Conservation (phyloP, 1,139 yeast species). For the Candida labiduridarum region DNA sequence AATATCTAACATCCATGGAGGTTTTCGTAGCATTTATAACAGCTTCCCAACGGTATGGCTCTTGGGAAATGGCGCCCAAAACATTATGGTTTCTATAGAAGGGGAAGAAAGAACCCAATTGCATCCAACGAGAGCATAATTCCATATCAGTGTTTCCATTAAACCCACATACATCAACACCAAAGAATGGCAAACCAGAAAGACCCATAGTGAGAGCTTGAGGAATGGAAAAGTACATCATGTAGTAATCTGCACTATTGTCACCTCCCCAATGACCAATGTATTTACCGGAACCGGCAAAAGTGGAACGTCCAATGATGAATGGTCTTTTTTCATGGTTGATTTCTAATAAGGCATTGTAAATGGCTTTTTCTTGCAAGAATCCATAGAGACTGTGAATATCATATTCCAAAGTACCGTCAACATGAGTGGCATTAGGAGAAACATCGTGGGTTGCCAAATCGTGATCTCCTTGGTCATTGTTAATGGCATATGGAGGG, state of each 20-base stretch:
- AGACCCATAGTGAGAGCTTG: slow-evolving; percentile 25
- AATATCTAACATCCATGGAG: slow-evolving; percentile 23
- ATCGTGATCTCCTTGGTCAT: slow-evolving; percentile 27
- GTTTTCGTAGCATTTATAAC: slow-evolving; percentile 23
- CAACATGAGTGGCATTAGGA: slow-evolving; percentile 32
- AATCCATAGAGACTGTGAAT: slow-evolving; percentile 23
- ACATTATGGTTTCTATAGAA: slow-evolving; percentile 27
- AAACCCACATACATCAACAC: slow-evolving; percentile 28
- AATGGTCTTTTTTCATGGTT: slow-evolving; percentile 24
- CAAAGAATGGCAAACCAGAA: slow-evolving; percentile 26
- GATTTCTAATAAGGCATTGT: slow-evolving; percentile 21
- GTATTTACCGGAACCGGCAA: slow-evolving; percentile 22
- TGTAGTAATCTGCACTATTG: slow-evolving; percentile 22
- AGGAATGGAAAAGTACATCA: slow-evolving; percentile 25
- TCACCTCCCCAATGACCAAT: slow-evolving; percentile 31
- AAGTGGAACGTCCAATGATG: slow-evolving; percentile 23
- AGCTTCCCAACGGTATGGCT: slow-evolving; percentile 25
- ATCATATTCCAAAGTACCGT: slow-evolving; percentile 33
- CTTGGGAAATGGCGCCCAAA: slow-evolving; percentile 24
- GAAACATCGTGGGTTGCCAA: slow-evolving; percentile 30
- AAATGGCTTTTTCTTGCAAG: slow-evolving; percentile 22
- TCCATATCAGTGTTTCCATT: slow-evolving; percentile 25
- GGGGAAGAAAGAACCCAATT: slow-evolving; percentile 27
- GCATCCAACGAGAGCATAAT: slow-evolving; percentile 30
- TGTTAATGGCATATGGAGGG: slow-evolving; percentile 33